Conservation (phyloP, 345 rosid genomes). For the Boechera divaricarpa region DNA sequence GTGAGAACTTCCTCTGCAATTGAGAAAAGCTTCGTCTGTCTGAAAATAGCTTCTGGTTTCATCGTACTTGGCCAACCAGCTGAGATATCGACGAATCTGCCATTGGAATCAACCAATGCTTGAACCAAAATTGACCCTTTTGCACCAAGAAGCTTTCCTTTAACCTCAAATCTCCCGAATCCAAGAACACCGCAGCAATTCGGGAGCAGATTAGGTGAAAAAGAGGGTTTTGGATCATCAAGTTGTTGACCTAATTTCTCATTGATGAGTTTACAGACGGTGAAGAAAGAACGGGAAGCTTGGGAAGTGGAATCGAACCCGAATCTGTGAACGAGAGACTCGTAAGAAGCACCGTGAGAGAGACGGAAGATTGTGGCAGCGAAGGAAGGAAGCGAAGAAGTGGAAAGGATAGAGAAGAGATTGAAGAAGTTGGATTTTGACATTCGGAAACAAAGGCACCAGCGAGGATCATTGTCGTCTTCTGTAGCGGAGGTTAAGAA, state of each 20-base stretch:
- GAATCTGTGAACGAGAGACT: slow-evolving; percentile 53
- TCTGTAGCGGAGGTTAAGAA: slow-evolving; percentile 49
- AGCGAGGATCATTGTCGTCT: slow-evolving; percentile 55
- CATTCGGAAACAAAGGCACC: slow-evolving; percentile 68
- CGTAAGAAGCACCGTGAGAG: slow-evolving; percentile 68
- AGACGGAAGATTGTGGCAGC: slow-evolving; percentile 77
- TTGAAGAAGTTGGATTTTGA: slow-evolving; percentile 53
- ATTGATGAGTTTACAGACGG: slow-evolving; percentile 60
- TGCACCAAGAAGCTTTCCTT: slow-evolving; percentile 54
- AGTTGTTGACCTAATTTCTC: slow-evolving; percentile 52
- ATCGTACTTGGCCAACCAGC: slow-evolving; percentile 79
- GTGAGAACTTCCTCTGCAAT: slow-evolving; percentile 43
- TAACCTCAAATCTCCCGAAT: slow-evolving; percentile 57
- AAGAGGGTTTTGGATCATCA: slow-evolving; percentile 58
- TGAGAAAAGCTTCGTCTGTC: slow-evolving; percentile 55
- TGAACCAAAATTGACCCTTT: slow-evolving; percentile 68
- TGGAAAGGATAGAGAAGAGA: slow-evolving; percentile 56
- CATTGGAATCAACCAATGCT: slow-evolving; percentile 74
- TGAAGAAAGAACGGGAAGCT: slow-evolving; percentile 69
- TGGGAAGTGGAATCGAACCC: slow-evolving; percentile 54
- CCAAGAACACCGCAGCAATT: slow-evolving; percentile 85
- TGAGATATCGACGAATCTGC: slow-evolving; percentile 75
- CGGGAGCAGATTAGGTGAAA: slow-evolving; percentile 59
- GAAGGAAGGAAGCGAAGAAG: slow-evolving; percentile 52
- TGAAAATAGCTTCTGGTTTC: slow-evolving; percentile 56